Percentiles rank a stretch among this genome's conserved stretches.
These are phyloP conservation scores for Solanum hybrid DNA, from an alignment of 305 asterid genomes.

Conservation along the genomic window DNA sequence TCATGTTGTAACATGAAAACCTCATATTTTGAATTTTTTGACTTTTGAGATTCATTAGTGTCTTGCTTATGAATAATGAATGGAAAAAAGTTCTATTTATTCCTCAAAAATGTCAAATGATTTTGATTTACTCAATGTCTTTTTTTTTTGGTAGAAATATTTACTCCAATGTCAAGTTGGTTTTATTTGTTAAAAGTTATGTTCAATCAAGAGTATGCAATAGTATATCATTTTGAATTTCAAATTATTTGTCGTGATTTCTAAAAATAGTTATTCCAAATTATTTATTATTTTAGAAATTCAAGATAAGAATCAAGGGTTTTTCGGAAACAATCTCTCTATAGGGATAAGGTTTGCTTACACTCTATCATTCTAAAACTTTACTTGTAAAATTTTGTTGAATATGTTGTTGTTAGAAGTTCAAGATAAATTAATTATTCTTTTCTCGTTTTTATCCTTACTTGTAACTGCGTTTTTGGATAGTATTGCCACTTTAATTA, in stretches of 20 bases:
- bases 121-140: not conserved
- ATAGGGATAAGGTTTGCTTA: not conserved
- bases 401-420: not conserved
- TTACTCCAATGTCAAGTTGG: not conserved
- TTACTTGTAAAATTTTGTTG: rapidly evolving
- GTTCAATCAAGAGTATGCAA: not conserved
- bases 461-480: not conserved
- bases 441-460: not conserved
- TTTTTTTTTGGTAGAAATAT: not conserved
- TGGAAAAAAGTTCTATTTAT: not conserved
- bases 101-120: not conserved
- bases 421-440: not conserved
- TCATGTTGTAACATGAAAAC: not conserved
- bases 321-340: not conserved
- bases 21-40: not conserved
- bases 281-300: not conserved
- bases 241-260: not conserved
- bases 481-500: not conserved
- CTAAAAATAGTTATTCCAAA: not conserved
- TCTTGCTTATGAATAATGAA: not conserved
- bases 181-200: not conserved
- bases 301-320: not conserved
- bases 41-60: not conserved
- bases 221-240: not conserved
- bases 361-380: not conserved